phyloP scores from a whole-genome alignment of 2,329 filamentous ascomycete genomes.

The Fusarium sp. region DNA sequence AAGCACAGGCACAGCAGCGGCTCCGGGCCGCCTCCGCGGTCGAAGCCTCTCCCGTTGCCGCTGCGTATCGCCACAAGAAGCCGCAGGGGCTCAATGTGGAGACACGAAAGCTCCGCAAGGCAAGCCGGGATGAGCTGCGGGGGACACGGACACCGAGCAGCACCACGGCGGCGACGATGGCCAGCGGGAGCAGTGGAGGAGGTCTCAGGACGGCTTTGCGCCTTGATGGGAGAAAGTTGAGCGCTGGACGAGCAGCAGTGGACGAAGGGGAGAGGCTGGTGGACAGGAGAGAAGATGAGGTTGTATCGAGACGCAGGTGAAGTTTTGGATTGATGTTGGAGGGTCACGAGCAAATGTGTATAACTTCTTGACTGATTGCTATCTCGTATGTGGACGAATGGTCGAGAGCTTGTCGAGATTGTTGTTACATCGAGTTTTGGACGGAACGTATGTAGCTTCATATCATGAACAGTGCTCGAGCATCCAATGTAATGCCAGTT shows the following conservation, averaged over 20 bases:
- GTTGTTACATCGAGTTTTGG: not conserved
- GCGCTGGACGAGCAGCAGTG: constrained; percentile 6
- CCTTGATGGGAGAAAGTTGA: constrained; percentile 24
- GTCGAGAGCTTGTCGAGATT: not conserved
- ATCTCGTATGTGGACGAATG: not conserved
- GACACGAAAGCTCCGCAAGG: constrained; percentile 36
- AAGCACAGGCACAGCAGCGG: constrained; percentile 6
- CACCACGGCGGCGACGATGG: constrained; percentile 2
- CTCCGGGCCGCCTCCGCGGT: constrained; percentile 3
- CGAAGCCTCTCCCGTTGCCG: not conserved
- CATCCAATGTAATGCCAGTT: not conserved
- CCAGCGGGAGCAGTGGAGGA: constrained; percentile 14
- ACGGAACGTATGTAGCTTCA: constrained; percentile 9
- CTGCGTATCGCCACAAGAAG: constrained; percentile 37
- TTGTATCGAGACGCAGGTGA: constrained; percentile 23
- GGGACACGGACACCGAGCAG: constrained; percentile 22
- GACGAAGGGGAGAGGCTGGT: constrained; percentile 7
- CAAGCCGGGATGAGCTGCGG: constrained; percentile 32
- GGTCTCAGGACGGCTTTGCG: constrained; percentile 29
- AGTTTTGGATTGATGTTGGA: constrained; percentile 1
- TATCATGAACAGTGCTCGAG: not conserved
- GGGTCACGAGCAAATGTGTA: not conserved
- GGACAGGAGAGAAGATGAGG: constrained; percentile 24
- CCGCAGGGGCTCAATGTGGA: constrained; percentile 40
- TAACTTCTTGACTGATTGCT: constrained; percentile 2